Conservation (phyloP, 176 grass and related monocot genomes). For the Phragmites australis region DNA sequence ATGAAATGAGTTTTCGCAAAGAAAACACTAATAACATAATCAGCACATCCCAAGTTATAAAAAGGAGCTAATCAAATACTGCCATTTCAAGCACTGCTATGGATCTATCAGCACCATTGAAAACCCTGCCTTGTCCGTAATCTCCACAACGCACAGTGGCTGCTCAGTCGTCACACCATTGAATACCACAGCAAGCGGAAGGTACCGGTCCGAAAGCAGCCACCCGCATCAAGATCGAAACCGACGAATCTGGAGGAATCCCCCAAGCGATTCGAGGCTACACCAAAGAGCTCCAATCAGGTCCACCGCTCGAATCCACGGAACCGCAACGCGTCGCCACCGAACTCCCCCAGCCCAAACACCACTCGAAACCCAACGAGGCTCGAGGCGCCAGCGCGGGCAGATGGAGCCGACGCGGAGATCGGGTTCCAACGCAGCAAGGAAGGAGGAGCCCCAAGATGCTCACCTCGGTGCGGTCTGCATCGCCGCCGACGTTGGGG, state of each 20-base stretch:
- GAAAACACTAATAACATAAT: neutral
- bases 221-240: neutral
- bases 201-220: too few species aligned
- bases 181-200: neutral
- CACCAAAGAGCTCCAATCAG: neutral
- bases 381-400: neutral
- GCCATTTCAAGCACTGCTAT: neutral
- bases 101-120: too few species aligned
- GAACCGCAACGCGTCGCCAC: neutral
- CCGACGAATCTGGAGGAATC: neutral
- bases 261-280: too few species aligned
- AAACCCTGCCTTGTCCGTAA: neutral
- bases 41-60: neutral
- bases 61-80: neutral
- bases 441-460: too few species aligned
- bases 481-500: conserved; percentile 14
- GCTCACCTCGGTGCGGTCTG: conserved; percentile 36
- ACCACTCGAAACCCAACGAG: neutral
- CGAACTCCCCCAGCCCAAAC: neutral
- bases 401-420: conserved; percentile 31
- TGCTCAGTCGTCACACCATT: too few species aligned
- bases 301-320: neutral
- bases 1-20: neutral
- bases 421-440: too few species aligned
- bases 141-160: neutral